Percentiles rank a stretch among this genome's conserved stretches.
phyloP scores from a whole-genome alignment of 441 rosid genomes.

The Pelargonium myrrhifolium region DNA sequence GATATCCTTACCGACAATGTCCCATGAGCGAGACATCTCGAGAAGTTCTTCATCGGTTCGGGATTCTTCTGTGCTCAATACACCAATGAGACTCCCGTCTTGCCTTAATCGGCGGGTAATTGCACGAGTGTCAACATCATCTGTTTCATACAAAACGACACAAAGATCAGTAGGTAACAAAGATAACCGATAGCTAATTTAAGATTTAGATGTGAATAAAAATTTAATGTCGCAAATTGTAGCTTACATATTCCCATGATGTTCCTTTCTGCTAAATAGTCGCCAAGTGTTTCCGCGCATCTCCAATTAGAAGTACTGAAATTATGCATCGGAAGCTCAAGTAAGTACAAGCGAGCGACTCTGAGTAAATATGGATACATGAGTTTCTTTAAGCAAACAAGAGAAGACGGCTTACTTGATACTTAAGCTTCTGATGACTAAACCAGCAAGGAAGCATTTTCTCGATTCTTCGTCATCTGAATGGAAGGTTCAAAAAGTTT shows the following conservation, averaged over 20 bases:
- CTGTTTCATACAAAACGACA: slow-evolving; percentile 28
- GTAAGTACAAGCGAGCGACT: slow-evolving; percentile 3
- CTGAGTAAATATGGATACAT: neutral
- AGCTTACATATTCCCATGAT: slow-evolving; percentile 82
- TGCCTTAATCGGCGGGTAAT: slow-evolving; percentile 84
- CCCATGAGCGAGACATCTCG: slow-evolving; percentile 77
- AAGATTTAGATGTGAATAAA: too few species aligned
- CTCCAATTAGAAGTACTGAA: slow-evolving; percentile 90
- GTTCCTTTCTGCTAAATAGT: slow-evolving; percentile 74
- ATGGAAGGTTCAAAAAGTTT: slow-evolving; percentile 5
- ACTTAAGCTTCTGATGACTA: slow-evolving; percentile 77
- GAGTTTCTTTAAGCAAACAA: neutral
- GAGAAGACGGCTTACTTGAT: slow-evolving; percentile 33
- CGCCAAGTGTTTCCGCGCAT: slow-evolving; percentile 60
- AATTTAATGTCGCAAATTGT: neutral
- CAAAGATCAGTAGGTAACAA: slow-evolving; percentile 6
- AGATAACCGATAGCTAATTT: neutral
- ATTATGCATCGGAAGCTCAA: neutral
- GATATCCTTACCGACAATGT: slow-evolving; percentile 52
- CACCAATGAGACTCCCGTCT: slow-evolving; percentile 89
- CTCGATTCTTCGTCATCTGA: slow-evolving; percentile 87
- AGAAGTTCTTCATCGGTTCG: slow-evolving; percentile 69
- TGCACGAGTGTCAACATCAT: slow-evolving; percentile 91
- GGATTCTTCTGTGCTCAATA: slow-evolving; percentile 67
- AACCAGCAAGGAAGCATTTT: slow-evolving; percentile 79